Evolutionary conservation across 192 early-diverging fungal genomes (phyloP), one percentile per base, ranked within the genome.

Genomic region (Coemansia sp.): DNA sequence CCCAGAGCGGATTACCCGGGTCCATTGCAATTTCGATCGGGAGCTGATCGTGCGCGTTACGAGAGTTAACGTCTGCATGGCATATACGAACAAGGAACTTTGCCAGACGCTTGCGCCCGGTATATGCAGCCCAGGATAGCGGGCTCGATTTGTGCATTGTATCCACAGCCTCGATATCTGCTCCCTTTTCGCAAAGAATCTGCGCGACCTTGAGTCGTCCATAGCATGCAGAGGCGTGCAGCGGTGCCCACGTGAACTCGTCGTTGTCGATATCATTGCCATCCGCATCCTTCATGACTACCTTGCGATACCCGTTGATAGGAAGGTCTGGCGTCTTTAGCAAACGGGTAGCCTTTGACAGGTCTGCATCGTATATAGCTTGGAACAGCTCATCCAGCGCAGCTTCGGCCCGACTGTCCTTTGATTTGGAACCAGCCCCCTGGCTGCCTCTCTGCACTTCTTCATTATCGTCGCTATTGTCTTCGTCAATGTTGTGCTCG

Each of bases 111-210:
- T 86, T 80, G 70, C 93, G 84, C 58, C 85, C 85, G 29, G 88
- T 92, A 70, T 91, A 95, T 4, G 92, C 92, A 13, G 94, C 93
- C 95, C 95, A 97, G 0, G 89, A 92, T 16, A 97, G 77, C n/a
- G 95, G 90, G 31, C 88, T 87, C 3, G 88, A 92, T 16, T 79
- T 74, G 66, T 95, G 89, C 89, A 92, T 90, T 2, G 93, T 93
- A 72, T 97, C 95, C 12, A 88, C 72, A 0, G 92, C 63, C 64
- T 95, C 92, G 25, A 95, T 75, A 45, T 94, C 71, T 6, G 92
- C 94, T 12, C 92, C 92, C 37, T 85, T 78, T 7, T 84, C 84
- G 64, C 95, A 84, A 13, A 97, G 85, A 21, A 85, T 67, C 56
- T 85, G 77, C 8, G 90, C 72, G 15, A 93, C 77, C 42, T 90